Evolutionary conservation across 2,329 filamentous ascomycete genomes (phyloP), one percentile per base, ranked within the genome.

Genomic region (Diaporthe sp.): DNA sequence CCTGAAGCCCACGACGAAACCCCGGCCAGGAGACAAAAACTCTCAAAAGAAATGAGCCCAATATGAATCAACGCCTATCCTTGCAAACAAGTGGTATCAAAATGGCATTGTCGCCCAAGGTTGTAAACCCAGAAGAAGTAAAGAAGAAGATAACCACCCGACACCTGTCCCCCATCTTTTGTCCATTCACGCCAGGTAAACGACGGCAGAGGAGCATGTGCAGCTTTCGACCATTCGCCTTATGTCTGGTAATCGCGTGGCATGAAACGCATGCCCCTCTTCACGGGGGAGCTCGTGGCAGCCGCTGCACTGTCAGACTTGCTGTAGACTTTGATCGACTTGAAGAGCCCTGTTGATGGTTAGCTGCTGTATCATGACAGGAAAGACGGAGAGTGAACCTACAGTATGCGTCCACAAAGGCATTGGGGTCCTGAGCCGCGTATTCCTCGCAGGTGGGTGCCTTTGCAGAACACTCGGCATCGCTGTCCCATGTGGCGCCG

Each of bases 401-500:
- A 67, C 76, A 77, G 68, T 77, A 77, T 0, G 76, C 76, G 34
- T 77, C 76, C 17, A 68, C 72, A 47, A 73, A 77, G 13, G 76
- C 76, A 2, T 22, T 44, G 8, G 76, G 75, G 61, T 77, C 74
- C 53, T 95, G 86, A 73, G 88, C 87, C 31, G 98, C 95, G 82
- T 91, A 98, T 34, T 91, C 90, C 39, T 92, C 82, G 86, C 96
- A 98, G 0, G 91, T 92, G 53, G 84, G 77, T 0, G 91, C 94
- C 78, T 91, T 87, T 55, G 88, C 84, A 1, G 88, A 85, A 83
- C 94, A 96, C 58, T 89, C 88, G 6, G 84, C 77, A 76, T 92
- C 88, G 44, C 83, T 81, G 67, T 81, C 80, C 93, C 94, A 98
- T 47, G 15, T 25, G 57, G 86, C 82, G 34, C 94, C 94, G 10